Evolutionary conservation across 768 basidiomycete genomes (phyloP).

Genomic region (Asterophora parasitica): DNA sequence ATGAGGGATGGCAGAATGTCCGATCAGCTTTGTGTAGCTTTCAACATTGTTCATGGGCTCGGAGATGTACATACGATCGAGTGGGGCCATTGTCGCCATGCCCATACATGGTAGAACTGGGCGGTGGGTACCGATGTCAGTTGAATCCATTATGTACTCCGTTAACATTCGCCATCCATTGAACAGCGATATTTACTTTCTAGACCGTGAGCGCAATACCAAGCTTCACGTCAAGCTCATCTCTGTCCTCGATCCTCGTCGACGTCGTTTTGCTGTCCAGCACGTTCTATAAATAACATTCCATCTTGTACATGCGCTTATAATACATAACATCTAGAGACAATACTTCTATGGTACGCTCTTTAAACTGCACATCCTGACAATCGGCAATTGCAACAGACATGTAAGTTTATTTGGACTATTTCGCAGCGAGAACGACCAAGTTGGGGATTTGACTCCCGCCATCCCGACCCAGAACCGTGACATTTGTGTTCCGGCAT

Average conservation of each 20-base stretch:
- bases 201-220: background rate
- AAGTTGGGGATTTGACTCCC: no score
- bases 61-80: background rate
- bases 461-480: no score
- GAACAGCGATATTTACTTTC: background rate
- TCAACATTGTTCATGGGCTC: background rate
- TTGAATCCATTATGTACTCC: constrained; percentile 3
- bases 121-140: background rate
- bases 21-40: background rate
- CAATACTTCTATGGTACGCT: no score
- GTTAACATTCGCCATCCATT: background rate
- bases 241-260: background rate
- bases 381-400: no score
- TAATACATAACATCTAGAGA: no score
- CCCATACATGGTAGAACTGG: background rate
- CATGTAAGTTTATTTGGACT: no score
- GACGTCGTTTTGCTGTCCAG: background rate
- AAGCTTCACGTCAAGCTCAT: background rate
- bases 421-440: no score
- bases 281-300: background rate
- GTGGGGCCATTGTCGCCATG: background rate
- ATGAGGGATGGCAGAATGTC: background rate
- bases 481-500: no score
- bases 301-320: no score
- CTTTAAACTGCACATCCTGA: no score